Base-by-base conservation (phyloP, 2,329 filamentous ascomycete genomes). In the Diatrype stigma region DNA sequence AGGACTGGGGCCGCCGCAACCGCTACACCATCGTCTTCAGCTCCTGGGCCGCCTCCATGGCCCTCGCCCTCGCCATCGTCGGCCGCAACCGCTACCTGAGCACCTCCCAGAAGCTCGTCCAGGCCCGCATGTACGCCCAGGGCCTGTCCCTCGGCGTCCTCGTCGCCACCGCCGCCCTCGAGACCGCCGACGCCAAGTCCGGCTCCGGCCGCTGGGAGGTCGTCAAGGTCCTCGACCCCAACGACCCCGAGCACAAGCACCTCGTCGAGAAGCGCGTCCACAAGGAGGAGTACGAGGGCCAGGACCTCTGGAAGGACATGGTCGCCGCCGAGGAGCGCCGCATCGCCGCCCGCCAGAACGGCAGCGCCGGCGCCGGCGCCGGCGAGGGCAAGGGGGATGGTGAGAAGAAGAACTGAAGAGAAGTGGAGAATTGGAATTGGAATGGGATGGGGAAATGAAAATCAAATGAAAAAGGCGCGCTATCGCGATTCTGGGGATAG, bases 221-320 rank as follows among this genome's bases (percentile, higher is more conserved):
- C 2, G 79, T 96, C 61, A 85, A 85, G 79, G 81, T 94, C 12
- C 59, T 92, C 42, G 89, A 93, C 70, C 88, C 89, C 48, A 78
- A 89, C 59, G 90, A 96, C 67, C 90, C 89, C 2, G 83, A 86
- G 72, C 89, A 92, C 71, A 87, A 90, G 79, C 78, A 87, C 62
- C 68, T 91, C 59, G 89, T 95, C 60, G 89, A 95, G 81, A 93
- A 92, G 83, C 85, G 78, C 73, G 81, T 94, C 49, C 89, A 95
- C 69, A 89, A 91, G 73, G 90, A 95, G 76, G 79, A 89, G 56
- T 94, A 95, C 69, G 80, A 86, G 67, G 89, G 90, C 42, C 89
- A 96, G 74, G 92, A 97, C 70, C 79, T 96, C 63, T 99, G 94
- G 94, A 94, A 84, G 77, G 86, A 93, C 63, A 93, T 93, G 88